Evolutionary conservation across 2,329 filamentous ascomycete species (phyloP).

Genomic region (Lachnellula suecica): DNA sequence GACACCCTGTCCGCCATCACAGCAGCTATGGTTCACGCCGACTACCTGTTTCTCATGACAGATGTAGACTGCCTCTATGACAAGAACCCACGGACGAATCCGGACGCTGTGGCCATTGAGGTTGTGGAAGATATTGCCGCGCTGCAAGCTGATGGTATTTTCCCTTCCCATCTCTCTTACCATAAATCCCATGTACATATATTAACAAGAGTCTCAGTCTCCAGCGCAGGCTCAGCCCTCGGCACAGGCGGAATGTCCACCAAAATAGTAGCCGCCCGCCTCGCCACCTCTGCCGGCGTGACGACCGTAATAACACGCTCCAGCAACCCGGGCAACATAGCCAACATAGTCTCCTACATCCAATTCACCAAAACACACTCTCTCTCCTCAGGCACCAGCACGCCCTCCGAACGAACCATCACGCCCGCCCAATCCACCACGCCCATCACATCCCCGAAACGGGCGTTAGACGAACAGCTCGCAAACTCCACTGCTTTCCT

Average conservation of each 20-base stretch:
- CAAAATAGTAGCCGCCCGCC: slow-evolving; percentile 89
- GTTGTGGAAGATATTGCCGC: slow-evolving; percentile 86
- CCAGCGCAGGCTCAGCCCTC: slow-evolving; percentile 80
- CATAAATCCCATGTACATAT: neutral
- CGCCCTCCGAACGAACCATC: slow-evolving; percentile 18
- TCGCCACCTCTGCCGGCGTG: slow-evolving; percentile 91
- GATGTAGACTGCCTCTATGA: slow-evolving; percentile 98
- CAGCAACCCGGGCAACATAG: slow-evolving; percentile 89
- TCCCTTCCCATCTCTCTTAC: neutral
- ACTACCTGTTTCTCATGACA: slow-evolving; percentile 97
- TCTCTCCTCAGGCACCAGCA: slow-evolving; percentile 12
- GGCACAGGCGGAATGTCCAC: slow-evolving; percentile 97
- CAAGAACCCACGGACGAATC: slow-evolving; percentile 84
- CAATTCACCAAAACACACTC: slow-evolving; percentile 53
- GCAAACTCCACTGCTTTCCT: slow-evolving; percentile 25
- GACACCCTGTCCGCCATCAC: slow-evolving; percentile 97
- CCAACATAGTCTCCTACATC: slow-evolving; percentile 79
- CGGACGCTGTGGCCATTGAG: slow-evolving; percentile 85
- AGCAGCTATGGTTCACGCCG: slow-evolving; percentile 93
- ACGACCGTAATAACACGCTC: slow-evolving; percentile 94
- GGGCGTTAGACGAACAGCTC: no score
- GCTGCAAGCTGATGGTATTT: slow-evolving; percentile 73
- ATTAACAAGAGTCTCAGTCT: slow-evolving; percentile 53
- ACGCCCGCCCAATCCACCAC: slow-evolving; percentile 7
- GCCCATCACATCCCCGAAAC: no score